phyloP scores from a whole-genome alignment of 2,329 filamentous ascomycete genomes.

The Hymenoscyphus linearis region DNA sequence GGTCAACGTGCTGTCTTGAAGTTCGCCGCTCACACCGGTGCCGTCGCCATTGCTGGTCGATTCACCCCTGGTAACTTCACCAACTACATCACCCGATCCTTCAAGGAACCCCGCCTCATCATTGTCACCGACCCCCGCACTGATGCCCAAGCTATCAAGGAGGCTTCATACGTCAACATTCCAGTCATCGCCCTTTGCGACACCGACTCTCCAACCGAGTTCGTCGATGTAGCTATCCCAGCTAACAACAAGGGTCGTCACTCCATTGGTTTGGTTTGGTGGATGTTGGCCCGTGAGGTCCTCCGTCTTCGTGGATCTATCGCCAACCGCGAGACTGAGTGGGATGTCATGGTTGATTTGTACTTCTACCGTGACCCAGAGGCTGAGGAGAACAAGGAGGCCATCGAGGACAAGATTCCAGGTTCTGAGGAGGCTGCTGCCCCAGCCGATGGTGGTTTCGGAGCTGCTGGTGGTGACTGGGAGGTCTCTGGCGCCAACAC shows the following conservation, averaged over 20 bases:
- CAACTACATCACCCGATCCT: slow-evolving; percentile 99
- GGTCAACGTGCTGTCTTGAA: slow-evolving; percentile 99
- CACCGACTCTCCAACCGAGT: slow-evolving; percentile 99
- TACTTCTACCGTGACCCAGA: slow-evolving; percentile 99
- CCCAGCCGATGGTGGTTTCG: slow-evolving; percentile 72
- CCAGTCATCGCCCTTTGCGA: slow-evolving; percentile 98
- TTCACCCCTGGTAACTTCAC: slow-evolving; percentile 99
- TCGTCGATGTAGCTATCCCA: slow-evolving; percentile 98
- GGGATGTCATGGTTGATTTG: slow-evolving; percentile 99
- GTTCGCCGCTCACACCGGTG: slow-evolving; percentile 98
- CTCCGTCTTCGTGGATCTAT: slow-evolving; percentile 97
- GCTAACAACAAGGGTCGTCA: slow-evolving; percentile 99
- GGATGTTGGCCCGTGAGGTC: slow-evolving; percentile 99
- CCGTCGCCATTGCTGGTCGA: slow-evolving; percentile 95
- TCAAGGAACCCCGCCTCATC: slow-evolving; percentile 99
- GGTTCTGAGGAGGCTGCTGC: slow-evolving; percentile 62
- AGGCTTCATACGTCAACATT: slow-evolving; percentile 99
- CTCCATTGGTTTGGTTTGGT: slow-evolving; percentile 98
- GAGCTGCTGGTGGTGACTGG: slow-evolving; percentile 64
- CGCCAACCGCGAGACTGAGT: slow-evolving; percentile 90
- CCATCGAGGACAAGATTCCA: slow-evolving; percentile 85
- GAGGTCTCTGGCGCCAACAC: slow-evolving; percentile 60
- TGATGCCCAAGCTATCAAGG: slow-evolving; percentile 99
- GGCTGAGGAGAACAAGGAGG: slow-evolving; percentile 98
- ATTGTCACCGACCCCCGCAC: slow-evolving; percentile 99